phyloP scores from a whole-genome alignment of 805 yeast genomes.

The Yarrowia sp. region DNA sequence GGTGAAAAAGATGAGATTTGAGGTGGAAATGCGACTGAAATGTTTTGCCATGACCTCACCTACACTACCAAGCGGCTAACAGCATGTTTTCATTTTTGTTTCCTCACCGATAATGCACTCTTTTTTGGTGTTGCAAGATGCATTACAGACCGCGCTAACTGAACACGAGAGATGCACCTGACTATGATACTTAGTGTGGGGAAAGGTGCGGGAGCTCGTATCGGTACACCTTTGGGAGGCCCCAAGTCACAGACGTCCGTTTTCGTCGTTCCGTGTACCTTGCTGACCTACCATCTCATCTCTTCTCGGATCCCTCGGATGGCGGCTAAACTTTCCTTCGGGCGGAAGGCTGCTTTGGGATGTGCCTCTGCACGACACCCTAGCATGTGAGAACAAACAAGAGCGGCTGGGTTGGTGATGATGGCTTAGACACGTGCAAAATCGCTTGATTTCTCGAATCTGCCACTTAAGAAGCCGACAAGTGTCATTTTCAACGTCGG shows the following conservation, averaged over 20 bases:
- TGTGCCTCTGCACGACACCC: not conserved
- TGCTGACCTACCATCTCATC: not conserved
- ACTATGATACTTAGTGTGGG: conserved; percentile 16
- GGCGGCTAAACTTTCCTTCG: conserved; percentile 25
- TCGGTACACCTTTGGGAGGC: not conserved
- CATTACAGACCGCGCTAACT: not conserved
- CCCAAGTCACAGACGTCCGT: not conserved
- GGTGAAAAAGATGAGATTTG: too few species aligned
- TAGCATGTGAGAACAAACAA: too few species aligned
- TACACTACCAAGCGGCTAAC: too few species aligned
- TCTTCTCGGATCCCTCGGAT: conserved; percentile 19
- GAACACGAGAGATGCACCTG: conserved; percentile 29
- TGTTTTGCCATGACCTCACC: too few species aligned
- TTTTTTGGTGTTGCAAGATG: too few species aligned
- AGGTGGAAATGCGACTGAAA: too few species aligned
- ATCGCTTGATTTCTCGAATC: too few species aligned
- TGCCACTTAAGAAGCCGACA: too few species aligned
- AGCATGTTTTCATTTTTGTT: too few species aligned
- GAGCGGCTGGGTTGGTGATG: too few species aligned
- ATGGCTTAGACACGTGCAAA: too few species aligned
- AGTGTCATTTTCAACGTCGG: not conserved
- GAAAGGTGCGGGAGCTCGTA: conserved; percentile 9
- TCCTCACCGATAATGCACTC: too few species aligned
- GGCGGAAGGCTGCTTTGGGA: conserved; percentile 12
- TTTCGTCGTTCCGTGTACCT: not conserved